These are phyloP conservation scores for Fusarium sp. DNA, from an alignment of 2,329 filamentous ascomycete species.

Conservation along the genomic window DNA sequence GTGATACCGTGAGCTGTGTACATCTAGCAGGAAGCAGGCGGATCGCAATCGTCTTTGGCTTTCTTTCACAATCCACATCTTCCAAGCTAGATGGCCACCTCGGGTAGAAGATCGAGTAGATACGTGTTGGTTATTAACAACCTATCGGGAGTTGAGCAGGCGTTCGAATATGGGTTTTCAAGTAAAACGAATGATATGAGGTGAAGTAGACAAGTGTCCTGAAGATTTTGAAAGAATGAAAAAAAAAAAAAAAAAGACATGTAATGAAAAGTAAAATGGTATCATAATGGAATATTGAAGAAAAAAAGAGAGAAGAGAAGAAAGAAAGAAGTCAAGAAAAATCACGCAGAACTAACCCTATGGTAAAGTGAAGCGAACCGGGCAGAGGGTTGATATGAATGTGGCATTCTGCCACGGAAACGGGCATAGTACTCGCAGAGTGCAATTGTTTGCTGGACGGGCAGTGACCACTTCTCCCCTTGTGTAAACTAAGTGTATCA, in stretches of 20 bases:
- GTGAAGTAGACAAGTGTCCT: constrained; percentile 46
- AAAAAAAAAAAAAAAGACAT: not conserved
- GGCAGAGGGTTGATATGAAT: constrained; percentile 61
- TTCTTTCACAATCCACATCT: constrained; percentile 65
- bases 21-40: constrained; percentile 68
- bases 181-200: constrained; percentile 43
- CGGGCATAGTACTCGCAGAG: constrained; percentile 68
- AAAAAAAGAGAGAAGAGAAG: constrained; percentile 12
- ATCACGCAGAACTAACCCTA: constrained; percentile 61
- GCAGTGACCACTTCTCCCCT: constrained; percentile 59
- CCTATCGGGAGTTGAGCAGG: constrained; percentile 55
- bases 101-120: constrained; percentile 41
- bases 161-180: constrained; percentile 17
- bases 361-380: constrained; percentile 65
- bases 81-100: constrained; percentile 59
- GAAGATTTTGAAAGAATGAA: constrained; percentile 47
- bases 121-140: constrained; percentile 52
- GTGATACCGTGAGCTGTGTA: constrained; percentile 67
- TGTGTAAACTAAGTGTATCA: constrained; percentile 55
- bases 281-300: constrained; percentile 7
- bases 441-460: constrained; percentile 66
- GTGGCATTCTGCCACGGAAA: constrained; percentile 65
- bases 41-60: constrained; percentile 66
- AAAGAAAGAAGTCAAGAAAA: constrained; percentile 21
- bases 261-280: constrained; percentile 2